Conservation (phyloP, 345 rosid genomes). For the Carallia brachiata region DNA sequence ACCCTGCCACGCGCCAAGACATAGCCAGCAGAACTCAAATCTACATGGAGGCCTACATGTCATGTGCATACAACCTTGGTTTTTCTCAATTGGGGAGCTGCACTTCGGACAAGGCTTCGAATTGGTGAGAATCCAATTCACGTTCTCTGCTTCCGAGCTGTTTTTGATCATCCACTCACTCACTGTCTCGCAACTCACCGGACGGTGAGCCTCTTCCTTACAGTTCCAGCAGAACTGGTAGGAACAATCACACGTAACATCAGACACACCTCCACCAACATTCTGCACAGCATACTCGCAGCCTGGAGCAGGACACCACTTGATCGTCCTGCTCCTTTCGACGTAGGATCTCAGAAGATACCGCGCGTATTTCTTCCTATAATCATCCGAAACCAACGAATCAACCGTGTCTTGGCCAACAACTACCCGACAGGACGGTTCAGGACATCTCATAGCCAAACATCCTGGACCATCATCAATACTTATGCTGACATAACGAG, state of each 20-base stretch:
- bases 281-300: constrained; percentile 77
- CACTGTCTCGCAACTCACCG: constrained; percentile 78
- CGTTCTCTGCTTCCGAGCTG: constrained; percentile 75
- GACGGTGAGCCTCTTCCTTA: constrained; percentile 90
- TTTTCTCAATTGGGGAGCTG: constrained; percentile 85
- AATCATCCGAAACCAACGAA: constrained; percentile 48
- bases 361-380: constrained; percentile 54
- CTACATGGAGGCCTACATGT: constrained; percentile 88
- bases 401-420: constrained; percentile 65
- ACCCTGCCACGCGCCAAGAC: constrained; percentile 73
- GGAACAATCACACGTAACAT: constrained; percentile 68
- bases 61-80: constrained; percentile 96
- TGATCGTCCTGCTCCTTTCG: constrained; percentile 75
- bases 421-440: constrained; percentile 68
- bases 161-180: constrained; percentile 73
- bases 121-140: constrained; percentile 91
- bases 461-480: constrained; percentile 82
- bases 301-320: constrained; percentile 94
- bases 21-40: constrained; percentile 92
- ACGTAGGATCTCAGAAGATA: constrained; percentile 72
- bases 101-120: constrained; percentile 95
- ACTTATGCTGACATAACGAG: constrained; percentile 47
- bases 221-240: constrained; percentile 83
- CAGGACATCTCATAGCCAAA: constrained; percentile 75
- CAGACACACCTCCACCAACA: constrained; percentile 38